A percentile compares a stretch with the other conserved stretches of the same genome.
These are phyloP conservation scores for Malassezia nana DNA, from an alignment of 1,284 basidiomycete genomes.

Conservation along the genomic window DNA sequence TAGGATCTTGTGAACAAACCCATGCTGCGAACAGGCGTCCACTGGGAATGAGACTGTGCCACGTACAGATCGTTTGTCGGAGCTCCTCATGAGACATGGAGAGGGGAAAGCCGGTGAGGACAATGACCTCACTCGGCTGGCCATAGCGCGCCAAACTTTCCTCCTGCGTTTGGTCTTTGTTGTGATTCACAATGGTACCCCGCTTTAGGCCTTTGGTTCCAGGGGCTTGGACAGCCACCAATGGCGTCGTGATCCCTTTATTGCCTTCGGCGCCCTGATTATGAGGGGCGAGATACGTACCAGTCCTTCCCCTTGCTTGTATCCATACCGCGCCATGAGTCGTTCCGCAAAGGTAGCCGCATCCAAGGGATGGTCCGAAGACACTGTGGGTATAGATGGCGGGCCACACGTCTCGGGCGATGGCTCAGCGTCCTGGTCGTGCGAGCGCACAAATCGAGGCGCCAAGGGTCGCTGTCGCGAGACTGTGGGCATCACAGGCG, in stretches of 20 bases:
- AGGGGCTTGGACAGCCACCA: slow-evolving; percentile 3
- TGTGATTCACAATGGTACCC: slow-evolving; percentile 17
- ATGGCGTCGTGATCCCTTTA: slow-evolving; percentile 29
- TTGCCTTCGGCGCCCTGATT: slow-evolving; percentile 27
- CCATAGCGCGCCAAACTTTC: slow-evolving; percentile 15
- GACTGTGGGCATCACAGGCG: not conserved
- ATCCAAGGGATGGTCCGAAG: not conserved
- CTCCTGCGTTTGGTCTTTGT: slow-evolving; percentile 6
- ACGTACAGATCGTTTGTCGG: slow-evolving; percentile 19
- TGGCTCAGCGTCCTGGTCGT: not conserved
- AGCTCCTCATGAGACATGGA: slow-evolving; percentile 14
- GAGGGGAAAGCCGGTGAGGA: slow-evolving; percentile 7
- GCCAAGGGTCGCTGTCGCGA: not conserved
- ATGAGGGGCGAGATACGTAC: not conserved
- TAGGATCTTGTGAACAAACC: slow-evolving; percentile 23
- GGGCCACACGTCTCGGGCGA: not conserved
- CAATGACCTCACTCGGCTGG: slow-evolving; percentile 19
- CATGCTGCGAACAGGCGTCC: slow-evolving; percentile 29
- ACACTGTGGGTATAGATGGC: not conserved
- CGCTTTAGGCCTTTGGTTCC: not conserved
- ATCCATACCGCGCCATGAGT: slow-evolving; percentile 33
- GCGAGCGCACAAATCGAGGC: not conserved
- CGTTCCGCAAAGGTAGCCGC: slow-evolving; percentile 26
- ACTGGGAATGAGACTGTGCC: slow-evolving; percentile 14
- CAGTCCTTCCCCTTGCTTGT: slow-evolving; percentile 32